Evolutionary conservation across 805 yeast species (phyloP).

Genomic region (Ogataea nitratoaversa): DNA sequence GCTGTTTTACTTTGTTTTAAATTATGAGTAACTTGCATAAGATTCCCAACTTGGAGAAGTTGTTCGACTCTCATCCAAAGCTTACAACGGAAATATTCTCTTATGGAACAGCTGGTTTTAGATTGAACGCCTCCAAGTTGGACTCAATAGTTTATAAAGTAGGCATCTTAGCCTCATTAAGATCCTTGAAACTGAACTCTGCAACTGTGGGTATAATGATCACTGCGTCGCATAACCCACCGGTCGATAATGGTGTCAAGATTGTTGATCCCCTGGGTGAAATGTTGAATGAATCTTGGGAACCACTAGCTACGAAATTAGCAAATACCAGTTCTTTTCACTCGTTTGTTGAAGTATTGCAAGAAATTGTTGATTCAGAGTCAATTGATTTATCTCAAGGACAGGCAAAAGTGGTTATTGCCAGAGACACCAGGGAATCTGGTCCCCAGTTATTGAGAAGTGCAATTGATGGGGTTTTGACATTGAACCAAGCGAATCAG

Average conservation of each 20-base stretch:
- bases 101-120: constrained; percentile 98
- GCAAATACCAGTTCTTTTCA: constrained; percentile 62
- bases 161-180: constrained; percentile 74
- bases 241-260: constrained; percentile 87
- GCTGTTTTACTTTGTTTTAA: no score
- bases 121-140: constrained; percentile 63
- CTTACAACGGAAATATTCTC: constrained; percentile 42
- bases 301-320: constrained; percentile 66
- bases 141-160: constrained; percentile 82
- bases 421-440: constrained; percentile 84
- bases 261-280: constrained; percentile 92
- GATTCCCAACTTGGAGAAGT: constrained; percentile 10
- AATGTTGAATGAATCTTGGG: constrained; percentile 86
- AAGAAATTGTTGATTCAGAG: constrained; percentile 34
- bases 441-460: constrained; percentile 63
- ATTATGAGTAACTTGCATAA: no score
- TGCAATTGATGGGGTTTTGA: constrained; percentile 56
- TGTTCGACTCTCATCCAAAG: constrained; percentile 36
- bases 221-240: constrained; percentile 94
- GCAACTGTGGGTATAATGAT: constrained; percentile 91
- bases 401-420: constrained; percentile 57
- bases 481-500: constrained; percentile 43
- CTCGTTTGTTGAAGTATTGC: constrained; percentile 38
- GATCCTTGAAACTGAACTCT: constrained; percentile 70
- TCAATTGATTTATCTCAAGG: constrained; percentile 40